phyloP scores from a whole-genome alignment of 768 basidiomycete genomes.

The Rhizopogon vulgaris region DNA sequence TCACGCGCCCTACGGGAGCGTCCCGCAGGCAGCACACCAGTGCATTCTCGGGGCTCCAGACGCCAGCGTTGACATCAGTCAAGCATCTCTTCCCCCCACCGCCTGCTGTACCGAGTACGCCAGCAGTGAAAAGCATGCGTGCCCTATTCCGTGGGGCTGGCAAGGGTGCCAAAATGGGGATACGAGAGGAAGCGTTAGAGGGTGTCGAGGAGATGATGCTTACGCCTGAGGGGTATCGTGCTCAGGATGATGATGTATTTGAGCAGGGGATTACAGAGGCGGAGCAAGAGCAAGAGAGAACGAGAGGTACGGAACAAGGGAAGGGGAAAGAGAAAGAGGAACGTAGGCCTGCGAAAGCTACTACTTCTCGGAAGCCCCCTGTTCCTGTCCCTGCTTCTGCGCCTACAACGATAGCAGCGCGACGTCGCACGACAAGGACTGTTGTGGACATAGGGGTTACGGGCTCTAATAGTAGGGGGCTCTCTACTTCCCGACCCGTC shows the following conservation, averaged over 20 bases:
- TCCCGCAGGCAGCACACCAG: background rate
- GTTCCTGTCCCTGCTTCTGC: background rate
- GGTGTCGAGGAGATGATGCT: constrained; percentile 25
- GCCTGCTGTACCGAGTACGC: constrained; percentile 12
- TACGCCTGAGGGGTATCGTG: constrained; percentile 21
- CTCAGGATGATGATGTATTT: constrained; percentile 5
- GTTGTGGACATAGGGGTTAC: background rate
- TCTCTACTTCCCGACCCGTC: background rate
- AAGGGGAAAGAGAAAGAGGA: constrained; percentile 6
- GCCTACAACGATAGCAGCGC: constrained; percentile 6
- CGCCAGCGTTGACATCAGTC: constrained; percentile 24
- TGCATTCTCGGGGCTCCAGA: constrained; percentile 9
- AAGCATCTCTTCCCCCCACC: constrained; percentile 25
- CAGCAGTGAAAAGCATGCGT: constrained; percentile 24
- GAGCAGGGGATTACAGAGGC: constrained; percentile 1
- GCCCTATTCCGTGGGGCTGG: constrained; percentile 22
- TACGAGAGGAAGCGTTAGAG: constrained; percentile 17
- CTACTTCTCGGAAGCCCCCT: background rate
- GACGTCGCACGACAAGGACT: constrained; percentile 21
- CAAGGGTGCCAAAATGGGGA: constrained; percentile 19
- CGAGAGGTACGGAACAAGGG: constrained; percentile 3
- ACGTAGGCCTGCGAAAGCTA: background rate
- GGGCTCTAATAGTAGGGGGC: background rate
- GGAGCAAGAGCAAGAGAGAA: constrained; percentile 4
- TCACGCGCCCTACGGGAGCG: background rate